Conservation (phyloP, 768 basidiomycete genomes). For the Sarcodon sp. region DNA sequence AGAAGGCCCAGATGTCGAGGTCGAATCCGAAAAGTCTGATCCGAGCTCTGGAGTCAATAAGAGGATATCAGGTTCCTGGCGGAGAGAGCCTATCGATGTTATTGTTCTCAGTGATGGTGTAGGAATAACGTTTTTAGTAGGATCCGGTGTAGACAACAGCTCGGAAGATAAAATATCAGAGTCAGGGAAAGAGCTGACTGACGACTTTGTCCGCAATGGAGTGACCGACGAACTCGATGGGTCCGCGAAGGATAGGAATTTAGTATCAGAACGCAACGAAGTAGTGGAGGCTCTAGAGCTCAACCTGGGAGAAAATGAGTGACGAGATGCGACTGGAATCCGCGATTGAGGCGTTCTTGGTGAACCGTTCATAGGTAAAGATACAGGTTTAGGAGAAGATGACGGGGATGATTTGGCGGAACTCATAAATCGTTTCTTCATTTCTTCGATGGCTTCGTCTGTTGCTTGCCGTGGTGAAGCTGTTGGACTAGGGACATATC, state of each 20-base stretch:
- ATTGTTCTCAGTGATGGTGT: slow-evolving; percentile 7
- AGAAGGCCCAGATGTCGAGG: slow-evolving; percentile 30
- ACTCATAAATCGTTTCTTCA: slow-evolving; percentile 44
- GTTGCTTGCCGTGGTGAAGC: slow-evolving; percentile 18
- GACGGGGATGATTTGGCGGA: slow-evolving; percentile 16
- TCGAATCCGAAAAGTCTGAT: slow-evolving; percentile 45
- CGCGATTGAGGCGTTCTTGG: not conserved
- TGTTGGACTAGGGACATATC: not conserved
- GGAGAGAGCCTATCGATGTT: not conserved
- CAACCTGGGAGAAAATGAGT: not conserved
- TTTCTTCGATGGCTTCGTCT: slow-evolving; percentile 43
- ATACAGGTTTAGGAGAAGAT: slow-evolving; percentile 6
- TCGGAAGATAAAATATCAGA: not conserved
- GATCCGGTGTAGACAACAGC: not conserved
- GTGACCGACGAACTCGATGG: not conserved
- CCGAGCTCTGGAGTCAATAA: slow-evolving; percentile 41
- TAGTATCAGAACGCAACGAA: not conserved
- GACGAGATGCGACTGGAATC: not conserved
- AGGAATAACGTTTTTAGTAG: not conserved
- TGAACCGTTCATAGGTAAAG: not conserved
- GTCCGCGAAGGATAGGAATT: not conserved
- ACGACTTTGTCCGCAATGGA: not conserved
- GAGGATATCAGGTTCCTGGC: not conserved
- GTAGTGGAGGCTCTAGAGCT: not conserved
- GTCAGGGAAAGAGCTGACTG: slow-evolving; percentile 1